These are phyloP conservation scores for Plectosphaerella sp. DNA, from an alignment of 2,329 filamentous ascomycete species.

Conservation along the genomic window DNA sequence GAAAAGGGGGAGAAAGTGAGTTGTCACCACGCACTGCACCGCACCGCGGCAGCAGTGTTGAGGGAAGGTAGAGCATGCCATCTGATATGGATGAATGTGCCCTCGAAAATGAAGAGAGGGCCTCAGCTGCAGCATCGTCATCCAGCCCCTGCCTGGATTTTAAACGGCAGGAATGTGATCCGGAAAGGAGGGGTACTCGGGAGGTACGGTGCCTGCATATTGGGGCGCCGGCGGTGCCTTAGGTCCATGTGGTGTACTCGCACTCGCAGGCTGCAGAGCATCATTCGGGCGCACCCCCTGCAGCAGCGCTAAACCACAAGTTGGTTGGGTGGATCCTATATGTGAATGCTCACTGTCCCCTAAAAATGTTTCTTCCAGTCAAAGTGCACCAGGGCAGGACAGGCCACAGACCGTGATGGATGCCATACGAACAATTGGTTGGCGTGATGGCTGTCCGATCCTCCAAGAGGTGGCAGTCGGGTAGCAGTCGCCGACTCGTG, in stretches of 20 bases:
- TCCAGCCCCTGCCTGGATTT: background rate
- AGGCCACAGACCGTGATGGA: too few species aligned
- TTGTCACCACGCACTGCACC: background rate
- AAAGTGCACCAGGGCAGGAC: too few species aligned
- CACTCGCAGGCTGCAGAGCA: background rate
- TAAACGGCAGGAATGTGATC: background rate
- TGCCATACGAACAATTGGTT: too few species aligned
- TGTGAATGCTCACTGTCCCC: background rate
- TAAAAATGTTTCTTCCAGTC: background rate
- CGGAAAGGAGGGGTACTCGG: background rate
- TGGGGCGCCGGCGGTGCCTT: background rate
- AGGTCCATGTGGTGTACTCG: background rate
- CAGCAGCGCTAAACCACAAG: background rate
- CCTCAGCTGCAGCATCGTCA: background rate
- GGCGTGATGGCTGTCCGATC: too few species aligned
- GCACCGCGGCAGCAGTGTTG: conserved; percentile 1
- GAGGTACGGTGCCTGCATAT: background rate
- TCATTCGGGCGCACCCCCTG: background rate
- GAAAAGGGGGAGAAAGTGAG: background rate
- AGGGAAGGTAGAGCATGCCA: background rate
- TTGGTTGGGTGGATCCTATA: background rate
- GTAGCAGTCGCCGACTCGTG: too few species aligned
- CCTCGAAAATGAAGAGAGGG: background rate
- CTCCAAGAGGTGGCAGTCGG: too few species aligned
- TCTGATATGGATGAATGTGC: background rate